Evolutionary conservation across 768 basidiomycete genomes (phyloP), one percentile per base, ranked within the genome.

Genomic region (Kwoniella sp.): DNA sequence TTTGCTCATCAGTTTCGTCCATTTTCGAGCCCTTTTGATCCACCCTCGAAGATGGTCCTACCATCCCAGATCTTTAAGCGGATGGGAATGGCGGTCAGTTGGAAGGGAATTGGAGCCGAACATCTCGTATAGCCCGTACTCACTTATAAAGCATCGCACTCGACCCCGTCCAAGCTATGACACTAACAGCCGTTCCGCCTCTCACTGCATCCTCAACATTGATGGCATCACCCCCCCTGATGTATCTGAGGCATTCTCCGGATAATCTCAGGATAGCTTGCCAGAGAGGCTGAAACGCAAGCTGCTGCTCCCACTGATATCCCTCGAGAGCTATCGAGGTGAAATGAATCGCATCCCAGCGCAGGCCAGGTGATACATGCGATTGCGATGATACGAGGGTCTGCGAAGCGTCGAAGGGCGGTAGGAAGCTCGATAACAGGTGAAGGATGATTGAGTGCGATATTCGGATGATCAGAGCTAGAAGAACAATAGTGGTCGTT

Each of bases 301-400:
- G 90, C 69, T 91, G 84, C 72, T 95, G 86, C 76, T 98, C 95
- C 76, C 86, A 87, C 0, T 67, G 66, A 70, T 88, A 85, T 9
- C 86, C 85, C 12, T 85, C 65, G 28, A 83, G 73, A 0, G 92
- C 90, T 58, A 92, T 86, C 71, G 85, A 84, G 5, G 83, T 71
- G 78, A 93, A 97, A 80, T 96, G 89, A 69, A 97, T 85, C 1
- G 84, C 84, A 75, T 98, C 95, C 96, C 95, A 99, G 70, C 93
- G 86, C 11, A 93, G 82, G 2, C 87, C 76, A 0, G 83, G 52
- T 13, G 50, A 5, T 34, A 5, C 34, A 34, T 5, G 13, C 13
- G 30, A 23, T 31, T 23, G 22, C 28, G 17, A 22, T 17, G 37
- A 30, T 22, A 70, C 22, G 15, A 74, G 31, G 9, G 47, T 15